Conservation (phyloP, 495 filamentous ascomycete genomes). For the Astrothelium macrocarpum region DNA sequence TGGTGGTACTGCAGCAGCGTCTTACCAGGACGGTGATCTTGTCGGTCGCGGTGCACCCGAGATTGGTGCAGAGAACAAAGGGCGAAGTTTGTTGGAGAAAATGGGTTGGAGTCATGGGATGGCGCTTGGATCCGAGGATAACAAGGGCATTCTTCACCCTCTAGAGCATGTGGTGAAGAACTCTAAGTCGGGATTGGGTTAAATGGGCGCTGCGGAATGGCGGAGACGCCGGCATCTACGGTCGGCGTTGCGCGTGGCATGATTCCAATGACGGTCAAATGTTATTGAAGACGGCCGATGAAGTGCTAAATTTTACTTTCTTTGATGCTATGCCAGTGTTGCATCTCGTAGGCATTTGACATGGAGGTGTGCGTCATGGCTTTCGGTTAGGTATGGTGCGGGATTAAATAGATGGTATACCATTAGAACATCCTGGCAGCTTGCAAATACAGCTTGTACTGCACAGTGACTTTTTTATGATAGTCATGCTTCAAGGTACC, state of each 20-base stretch:
- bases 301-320: background rate
- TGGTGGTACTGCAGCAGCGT: background rate
- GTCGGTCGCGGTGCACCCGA: constrained; percentile 80
- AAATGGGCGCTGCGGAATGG: constrained; percentile 22
- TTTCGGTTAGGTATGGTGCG: background rate
- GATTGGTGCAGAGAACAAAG: constrained; percentile 72
- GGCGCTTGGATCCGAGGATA: constrained; percentile 70
- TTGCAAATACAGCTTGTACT: background rate
- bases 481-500: too few species aligned
- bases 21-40: constrained; percentile 67
- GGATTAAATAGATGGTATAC: background rate
- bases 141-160: constrained; percentile 80
- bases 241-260: too few species aligned
- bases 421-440: background rate
- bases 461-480: too few species aligned
- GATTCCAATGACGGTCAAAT: too few species aligned
- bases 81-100: constrained; percentile 84
- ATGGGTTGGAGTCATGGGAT: constrained; percentile 94
- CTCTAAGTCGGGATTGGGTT: constrained; percentile 73
- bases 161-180: constrained; percentile 84
- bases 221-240: background rate
- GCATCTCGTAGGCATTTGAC: background rate
- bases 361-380: background rate
- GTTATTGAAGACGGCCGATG: too few species aligned
- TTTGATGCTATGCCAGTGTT: too few species aligned